A percentile compares a stretch with the other conserved stretches of the same genome.
These are phyloP conservation scores for Fusarium sublunatum DNA, from an alignment of 2,329 filamentous ascomycete genomes.

Conservation along the genomic window DNA sequence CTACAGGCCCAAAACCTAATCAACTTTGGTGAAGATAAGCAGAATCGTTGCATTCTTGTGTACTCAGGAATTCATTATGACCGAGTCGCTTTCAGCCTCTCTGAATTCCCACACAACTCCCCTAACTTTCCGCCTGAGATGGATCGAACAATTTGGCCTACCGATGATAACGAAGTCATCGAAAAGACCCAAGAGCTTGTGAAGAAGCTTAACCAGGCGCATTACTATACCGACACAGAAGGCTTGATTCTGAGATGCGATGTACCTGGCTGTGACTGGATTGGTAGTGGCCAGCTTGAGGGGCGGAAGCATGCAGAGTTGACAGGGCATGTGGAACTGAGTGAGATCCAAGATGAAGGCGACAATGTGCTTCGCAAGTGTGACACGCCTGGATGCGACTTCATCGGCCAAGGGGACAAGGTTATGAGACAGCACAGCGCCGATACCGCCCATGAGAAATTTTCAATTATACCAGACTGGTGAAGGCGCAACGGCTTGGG, in stretches of 20 bases:
- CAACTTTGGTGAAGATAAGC: constrained; percentile 80
- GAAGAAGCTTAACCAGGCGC: constrained; percentile 70
- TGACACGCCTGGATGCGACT: constrained; percentile 69
- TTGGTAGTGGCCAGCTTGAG: constrained; percentile 73
- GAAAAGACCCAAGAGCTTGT: constrained; percentile 74
- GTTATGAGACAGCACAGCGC: constrained; percentile 68
- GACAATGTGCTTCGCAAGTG: constrained; percentile 82
- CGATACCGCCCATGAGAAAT: constrained; percentile 67
- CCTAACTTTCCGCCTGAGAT: constrained; percentile 74
- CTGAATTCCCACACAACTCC: constrained; percentile 65
- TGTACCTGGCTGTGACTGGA: constrained; percentile 69
- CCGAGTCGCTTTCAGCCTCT: constrained; percentile 80
- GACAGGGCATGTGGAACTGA: constrained; percentile 70
- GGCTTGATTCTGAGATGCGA: constrained; percentile 84
- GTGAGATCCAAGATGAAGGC: constrained; percentile 80
- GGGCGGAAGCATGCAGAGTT: constrained; percentile 70
- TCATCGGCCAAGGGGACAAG: constrained; percentile 73
- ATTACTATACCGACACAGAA: constrained; percentile 91
- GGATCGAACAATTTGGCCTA: constrained; percentile 73
- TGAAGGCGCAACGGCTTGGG: constrained; percentile 20
- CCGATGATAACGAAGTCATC: constrained; percentile 73
- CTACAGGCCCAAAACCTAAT: constrained; percentile 51
- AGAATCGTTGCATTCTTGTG: constrained; percentile 79
- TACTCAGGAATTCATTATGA: constrained; percentile 97
- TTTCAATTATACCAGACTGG: constrained; percentile 53